Evolutionary conservation across 352 stramenopile genomes (phyloP), one percentile per base, ranked within the genome.

Genomic region (Pythium utonaiense): DNA sequence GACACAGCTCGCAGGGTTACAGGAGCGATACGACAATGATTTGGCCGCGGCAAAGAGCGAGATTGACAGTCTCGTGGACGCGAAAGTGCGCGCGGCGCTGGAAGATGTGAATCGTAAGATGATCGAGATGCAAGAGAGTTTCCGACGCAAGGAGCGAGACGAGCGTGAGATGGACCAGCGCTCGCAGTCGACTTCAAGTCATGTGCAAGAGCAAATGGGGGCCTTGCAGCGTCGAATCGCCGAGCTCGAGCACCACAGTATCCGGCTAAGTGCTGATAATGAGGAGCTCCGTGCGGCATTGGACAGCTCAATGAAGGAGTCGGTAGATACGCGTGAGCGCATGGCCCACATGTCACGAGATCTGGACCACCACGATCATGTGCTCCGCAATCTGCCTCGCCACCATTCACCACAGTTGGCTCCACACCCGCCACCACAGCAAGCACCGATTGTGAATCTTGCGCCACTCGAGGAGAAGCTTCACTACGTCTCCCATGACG

Each of bases 1-100:
- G 73, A 66, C 71, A 49, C 77, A 85, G 54, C 60, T 86, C 12
- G 69, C 75, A 6, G 50, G 66, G 7, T 54, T 86, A 0, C 74
- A 89, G 38, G 79, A 89, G 55, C 69, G 76, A 13, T 79, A 74
- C 19, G 79, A 85, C 13, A 62, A 57, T 12, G 77, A 85, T 21
- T 49, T 85, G 6, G 24, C 25, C 0, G 70, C 67, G 53, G 41
- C 69, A 5, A 65, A 57, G 42, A 60, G 76, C 13, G 75, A 80
- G 7, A 57, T 71, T 7, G 53, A 57, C 0, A 42, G 33, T 7
- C 45, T 53, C 8, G 21, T 77, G 2, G 27, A 65, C 3, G 50
- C 27, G 3, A 71, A 83, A 53, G 53, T 69, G 2, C 16, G 27
- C 8, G 28, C 28, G 0, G 53, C 27, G 40, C 21, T 59, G 21